Base-by-base conservation (phyloP, 2,329 filamentous ascomycete species). In the Fonsecaea erecta region DNA sequence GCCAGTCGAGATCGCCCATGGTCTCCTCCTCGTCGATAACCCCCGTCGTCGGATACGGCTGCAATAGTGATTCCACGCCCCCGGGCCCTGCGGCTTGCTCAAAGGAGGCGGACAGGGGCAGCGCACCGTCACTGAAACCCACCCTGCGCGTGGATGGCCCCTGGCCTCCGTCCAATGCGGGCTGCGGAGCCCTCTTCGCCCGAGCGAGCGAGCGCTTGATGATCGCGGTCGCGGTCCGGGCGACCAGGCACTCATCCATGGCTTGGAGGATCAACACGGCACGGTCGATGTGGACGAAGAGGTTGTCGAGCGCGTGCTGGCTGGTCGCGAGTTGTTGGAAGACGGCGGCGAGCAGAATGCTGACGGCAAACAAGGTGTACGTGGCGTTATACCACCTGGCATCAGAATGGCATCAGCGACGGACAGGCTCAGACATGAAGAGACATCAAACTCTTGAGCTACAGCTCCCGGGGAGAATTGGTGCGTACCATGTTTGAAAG, bases 181-280 rank as follows among this genome's bases (percentile, higher is more conserved):
- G 60, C 43, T 67, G 61, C 1, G 48, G 56, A 6, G 57, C 57
- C n/a, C 40, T 62, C 34, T 59, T 64, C 1, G 65, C 65, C 18
- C 62, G 65, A 46, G 48, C 46, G 26, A 67, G 58, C 6, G 62
- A 34, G 8, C 65, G 58, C 51, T 65, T 64, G 21, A 67, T 55
- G 58, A 67, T 62, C 2, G 35, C 46, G 1, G 55, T 60, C 2
- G 77, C 78, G 53, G 77, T 79, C 16, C 73, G 72, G 1, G 78
- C 77, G 14, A 80, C 77, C 43, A 77, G 71, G 2, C 74, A 77
- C 59, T 80, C 78, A 40, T 79, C 76, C 77, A 80, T 80, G 3
- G 77, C 74, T 65, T 79, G 77, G 5, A 80, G 72, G 16, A 79
- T 76, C 51, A 77, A 73, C 11, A 80, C 72, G 0, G 77, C 74